Evolutionary conservation across 169 alveolate genomes (phyloP).

Genomic region (Cryptosporidium ubiquitum): DNA sequence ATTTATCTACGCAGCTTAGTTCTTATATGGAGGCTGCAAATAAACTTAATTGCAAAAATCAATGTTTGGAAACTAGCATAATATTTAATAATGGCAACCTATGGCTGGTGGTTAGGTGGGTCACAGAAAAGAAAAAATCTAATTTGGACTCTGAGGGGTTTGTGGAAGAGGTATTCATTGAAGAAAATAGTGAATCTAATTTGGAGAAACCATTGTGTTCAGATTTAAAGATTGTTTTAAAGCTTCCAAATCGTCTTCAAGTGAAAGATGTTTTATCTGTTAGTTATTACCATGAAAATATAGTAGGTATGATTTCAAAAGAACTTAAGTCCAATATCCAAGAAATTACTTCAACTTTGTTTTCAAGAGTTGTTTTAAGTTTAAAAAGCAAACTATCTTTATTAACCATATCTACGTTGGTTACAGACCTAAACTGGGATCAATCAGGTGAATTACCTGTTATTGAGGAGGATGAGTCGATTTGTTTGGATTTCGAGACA

Average conservation of each 20-base stretch:
- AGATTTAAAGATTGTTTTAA: not conserved
- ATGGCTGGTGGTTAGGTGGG: not conserved
- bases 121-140: not conserved
- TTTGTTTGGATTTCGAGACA: constrained; percentile 12
- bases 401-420: not conserved
- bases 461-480: constrained; percentile 10
- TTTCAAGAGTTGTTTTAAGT: constrained; percentile 20
- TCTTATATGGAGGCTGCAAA: not conserved
- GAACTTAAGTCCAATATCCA: not conserved
- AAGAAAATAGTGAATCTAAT: not conserved
- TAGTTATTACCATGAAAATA: constrained; percentile 19
- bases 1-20: not conserved
- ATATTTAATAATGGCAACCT: not conserved
- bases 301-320: not conserved
- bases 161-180: not conserved
- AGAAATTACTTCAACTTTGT: not conserved
- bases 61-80: not conserved
- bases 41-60: not conserved
- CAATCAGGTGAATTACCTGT: not conserved
- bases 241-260: constrained; percentile 13
- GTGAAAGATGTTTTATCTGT: constrained; percentile 20
- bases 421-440: not conserved
- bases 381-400: not conserved
- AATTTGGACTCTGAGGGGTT: not conserved
- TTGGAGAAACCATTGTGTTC: not conserved